phyloP scores from a whole-genome alignment of 805 yeast genomes.

The Hanseniaspora thailandica region DNA sequence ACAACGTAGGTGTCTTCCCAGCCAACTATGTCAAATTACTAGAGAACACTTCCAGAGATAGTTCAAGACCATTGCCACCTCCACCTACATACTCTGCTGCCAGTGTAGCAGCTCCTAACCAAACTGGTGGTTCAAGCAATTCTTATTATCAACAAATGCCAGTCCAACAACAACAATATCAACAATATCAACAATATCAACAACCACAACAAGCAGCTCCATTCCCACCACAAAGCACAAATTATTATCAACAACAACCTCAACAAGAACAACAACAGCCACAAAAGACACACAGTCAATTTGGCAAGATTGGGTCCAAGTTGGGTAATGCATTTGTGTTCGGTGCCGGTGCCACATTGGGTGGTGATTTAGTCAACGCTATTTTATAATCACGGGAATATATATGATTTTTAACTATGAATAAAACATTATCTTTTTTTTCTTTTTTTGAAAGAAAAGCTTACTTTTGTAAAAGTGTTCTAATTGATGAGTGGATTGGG shows the following conservation, averaged over 20 bases:
- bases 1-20: conserved; percentile 74
- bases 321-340: conserved; percentile 87
- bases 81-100: conserved; percentile 23
- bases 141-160: neutral
- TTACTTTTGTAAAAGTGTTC: neutral
- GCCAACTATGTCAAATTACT: conserved; percentile 58
- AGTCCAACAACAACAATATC: conserved; percentile 27
- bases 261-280: conserved; percentile 25
- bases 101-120: conserved; percentile 32
- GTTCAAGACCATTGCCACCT: conserved; percentile 19
- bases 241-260: conserved; percentile 28
- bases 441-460: neutral
- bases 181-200: conserved; percentile 28
- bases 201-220: conserved; percentile 24
- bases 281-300: conserved; percentile 26
- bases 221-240: conserved; percentile 13
- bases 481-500: no score
- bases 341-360: conserved; percentile 94
- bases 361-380: conserved; percentile 66
- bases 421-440: no score
- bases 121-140: no score
- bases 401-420: neutral
- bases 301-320: conserved; percentile 58
- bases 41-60: conserved; percentile 18
- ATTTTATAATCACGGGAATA: conserved; percentile 36